Evolutionary conservation across 352 stramenopile species (phyloP).

Genomic region (Globisporangium okanoganense): DNA sequence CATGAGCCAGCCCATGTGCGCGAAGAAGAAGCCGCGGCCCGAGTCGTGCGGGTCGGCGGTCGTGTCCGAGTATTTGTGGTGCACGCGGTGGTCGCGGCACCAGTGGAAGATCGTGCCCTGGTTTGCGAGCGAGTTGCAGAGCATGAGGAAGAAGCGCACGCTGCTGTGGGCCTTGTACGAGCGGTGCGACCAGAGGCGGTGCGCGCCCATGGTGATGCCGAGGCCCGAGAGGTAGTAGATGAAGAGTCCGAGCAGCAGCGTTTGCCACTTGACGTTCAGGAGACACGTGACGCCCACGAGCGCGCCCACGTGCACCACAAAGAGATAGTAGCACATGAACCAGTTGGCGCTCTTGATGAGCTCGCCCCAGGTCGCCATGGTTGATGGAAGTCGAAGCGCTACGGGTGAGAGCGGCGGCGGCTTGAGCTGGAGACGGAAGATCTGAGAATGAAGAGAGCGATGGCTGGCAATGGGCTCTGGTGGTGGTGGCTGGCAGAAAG

Average conservation of each 20-base stretch:
- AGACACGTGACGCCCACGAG: constrained; percentile 88
- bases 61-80: constrained; percentile 99
- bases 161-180: constrained; percentile 93
- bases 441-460: background rate
- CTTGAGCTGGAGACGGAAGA: constrained; percentile 1
- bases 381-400: background rate
- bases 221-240: constrained; percentile 95
- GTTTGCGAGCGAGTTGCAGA: constrained; percentile 97
- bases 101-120: constrained; percentile 99
- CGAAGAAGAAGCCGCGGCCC: constrained; percentile 98
- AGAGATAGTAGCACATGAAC: constrained; percentile 98
- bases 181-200: constrained; percentile 96
- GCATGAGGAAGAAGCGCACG: constrained; percentile 95
- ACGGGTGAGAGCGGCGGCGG: background rate
- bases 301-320: constrained; percentile 91
- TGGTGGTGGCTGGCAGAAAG: background rate
- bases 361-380: constrained; percentile 15
- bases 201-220: constrained; percentile 97
- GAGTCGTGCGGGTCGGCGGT: constrained; percentile 94
- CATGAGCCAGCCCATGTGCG: constrained; percentile 98
- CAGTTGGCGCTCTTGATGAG: constrained; percentile 91
- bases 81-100: constrained; percentile 96
- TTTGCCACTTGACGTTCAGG: constrained; percentile 80
- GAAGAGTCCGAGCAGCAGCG: constrained; percentile 86
- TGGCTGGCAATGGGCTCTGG: background rate